These are phyloP conservation scores for Trichosporon asahii DNA, from an alignment of 1,284 basidiomycete species.

Conservation along the genomic window DNA sequence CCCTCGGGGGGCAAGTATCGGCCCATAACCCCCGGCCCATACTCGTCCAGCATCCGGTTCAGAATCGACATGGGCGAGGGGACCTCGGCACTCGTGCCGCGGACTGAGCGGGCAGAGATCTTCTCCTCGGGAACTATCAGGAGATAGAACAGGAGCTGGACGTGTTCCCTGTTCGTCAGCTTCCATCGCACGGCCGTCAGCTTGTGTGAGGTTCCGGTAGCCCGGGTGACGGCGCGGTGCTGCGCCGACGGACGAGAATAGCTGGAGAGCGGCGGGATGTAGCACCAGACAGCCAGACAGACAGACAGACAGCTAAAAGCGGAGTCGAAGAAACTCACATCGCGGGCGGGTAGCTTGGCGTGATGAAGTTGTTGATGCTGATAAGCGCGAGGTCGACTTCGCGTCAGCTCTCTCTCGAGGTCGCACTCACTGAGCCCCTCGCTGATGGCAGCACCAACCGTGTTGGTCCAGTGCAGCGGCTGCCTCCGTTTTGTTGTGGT, in stretches of 20 bases:
- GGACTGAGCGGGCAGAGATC: neutral
- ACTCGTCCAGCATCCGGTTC: neutral
- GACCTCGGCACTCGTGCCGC: neutral
- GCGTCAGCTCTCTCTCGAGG: neutral
- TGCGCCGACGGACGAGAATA: no score
- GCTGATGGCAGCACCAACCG: neutral
- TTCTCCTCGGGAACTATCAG: neutral
- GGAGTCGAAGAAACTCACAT: neutral
- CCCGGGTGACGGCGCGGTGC: no score
- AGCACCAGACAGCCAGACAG: no score
- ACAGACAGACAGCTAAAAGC: no score
- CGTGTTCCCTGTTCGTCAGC: slow-evolving; percentile 6
- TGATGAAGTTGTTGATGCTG: neutral
- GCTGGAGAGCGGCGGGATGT: no score
- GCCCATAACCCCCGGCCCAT: neutral
- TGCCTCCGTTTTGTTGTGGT: neutral
- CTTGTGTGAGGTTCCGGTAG: no score
- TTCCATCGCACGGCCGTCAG: neutral
- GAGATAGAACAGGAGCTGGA: neutral
- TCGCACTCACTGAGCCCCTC: neutral
- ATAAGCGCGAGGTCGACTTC: neutral
- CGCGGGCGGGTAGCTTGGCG: neutral
- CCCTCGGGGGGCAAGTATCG: neutral
- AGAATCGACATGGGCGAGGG: neutral
- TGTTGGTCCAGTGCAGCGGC: neutral